Conservation (phyloP, 176 grass and related monocot genomes). For the Paspalum vaginatum region DNA sequence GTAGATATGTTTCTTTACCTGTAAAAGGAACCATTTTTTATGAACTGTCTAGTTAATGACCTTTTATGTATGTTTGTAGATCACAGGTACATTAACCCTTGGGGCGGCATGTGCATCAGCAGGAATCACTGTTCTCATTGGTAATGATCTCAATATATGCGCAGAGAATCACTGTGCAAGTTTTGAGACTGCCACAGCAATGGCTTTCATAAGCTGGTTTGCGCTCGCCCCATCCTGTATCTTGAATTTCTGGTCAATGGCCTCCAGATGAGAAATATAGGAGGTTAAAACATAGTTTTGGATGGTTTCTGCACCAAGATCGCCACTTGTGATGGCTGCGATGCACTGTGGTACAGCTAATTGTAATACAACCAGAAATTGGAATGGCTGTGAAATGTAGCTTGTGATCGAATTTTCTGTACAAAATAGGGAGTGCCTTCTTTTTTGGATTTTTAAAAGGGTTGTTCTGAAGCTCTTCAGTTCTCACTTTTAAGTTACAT, state of each 20-base stretch:
- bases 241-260: slow-evolving; percentile 92
- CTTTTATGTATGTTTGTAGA: slow-evolving; percentile 49
- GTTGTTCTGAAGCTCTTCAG: slow-evolving; percentile 26
- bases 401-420: slow-evolving; percentile 26
- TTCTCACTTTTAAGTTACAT: neutral
- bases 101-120: slow-evolving; percentile 89
- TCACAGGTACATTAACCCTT: slow-evolving; percentile 87
- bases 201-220: slow-evolving; percentile 98
- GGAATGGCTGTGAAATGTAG: slow-evolving; percentile 2
- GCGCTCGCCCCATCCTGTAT: slow-evolving; percentile 79
- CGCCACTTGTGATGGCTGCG: slow-evolving; percentile 5
- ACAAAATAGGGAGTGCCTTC: slow-evolving; percentile 56
- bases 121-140: slow-evolving; percentile 88
- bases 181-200: slow-evolving; percentile 79
- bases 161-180: slow-evolving; percentile 75
- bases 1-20: neutral
- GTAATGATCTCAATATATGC: slow-evolving; percentile 83
- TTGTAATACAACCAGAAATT: slow-evolving; percentile 33
- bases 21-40: neutral
- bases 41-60: neutral
- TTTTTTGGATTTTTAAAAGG: slow-evolving; percentile 5
- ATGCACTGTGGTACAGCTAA: slow-evolving; percentile 5
- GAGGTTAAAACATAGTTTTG: slow-evolving; percentile 18
- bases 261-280: slow-evolving; percentile 54
- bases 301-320: slow-evolving; percentile 14